Conservation (phyloP, 805 yeast genomes). For the Huiozyma sinensis region DNA sequence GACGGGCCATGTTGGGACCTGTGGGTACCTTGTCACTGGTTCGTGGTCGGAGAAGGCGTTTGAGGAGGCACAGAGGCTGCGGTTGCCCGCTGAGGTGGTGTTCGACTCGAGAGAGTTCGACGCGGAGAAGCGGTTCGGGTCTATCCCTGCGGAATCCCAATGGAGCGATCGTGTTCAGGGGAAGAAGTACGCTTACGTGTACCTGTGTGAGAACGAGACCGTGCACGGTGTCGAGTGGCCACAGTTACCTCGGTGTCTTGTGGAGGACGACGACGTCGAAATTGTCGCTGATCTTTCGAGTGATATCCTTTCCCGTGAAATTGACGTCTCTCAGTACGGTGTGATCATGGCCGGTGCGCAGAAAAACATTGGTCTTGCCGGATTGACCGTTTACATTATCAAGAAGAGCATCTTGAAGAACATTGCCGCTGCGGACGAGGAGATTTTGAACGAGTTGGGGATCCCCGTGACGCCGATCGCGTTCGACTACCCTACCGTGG, state of each 20-base stretch:
- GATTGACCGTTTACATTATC: slow-evolving; percentile 83
- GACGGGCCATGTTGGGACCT: slow-evolving; percentile 66
- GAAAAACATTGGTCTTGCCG: slow-evolving; percentile 95
- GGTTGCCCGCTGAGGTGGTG: slow-evolving; percentile 60
- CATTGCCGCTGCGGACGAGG: slow-evolving; percentile 42
- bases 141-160: slow-evolving; percentile 52
- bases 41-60: slow-evolving; percentile 84
- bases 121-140: slow-evolving; percentile 45
- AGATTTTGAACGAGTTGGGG: slow-evolving; percentile 43
- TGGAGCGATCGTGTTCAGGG: slow-evolving; percentile 45
- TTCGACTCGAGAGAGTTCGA: slow-evolving; percentile 47
- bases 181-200: slow-evolving; percentile 66
- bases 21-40: slow-evolving; percentile 86
- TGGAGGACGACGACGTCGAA: slow-evolving; percentile 52
- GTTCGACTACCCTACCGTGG: slow-evolving; percentile 75
- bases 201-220: slow-evolving; percentile 94
- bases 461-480: slow-evolving; percentile 86
- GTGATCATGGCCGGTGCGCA: slow-evolving; percentile 96
- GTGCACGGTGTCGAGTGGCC: slow-evolving; percentile 87
- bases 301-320: slow-evolving; percentile 67
- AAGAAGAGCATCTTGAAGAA: slow-evolving; percentile 65
- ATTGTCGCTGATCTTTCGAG: slow-evolving; percentile 93
- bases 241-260: slow-evolving; percentile 36
- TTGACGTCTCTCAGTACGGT: slow-evolving; percentile 81
- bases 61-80: slow-evolving; percentile 81